Conservation (phyloP, 2,329 filamentous ascomycete genomes). For the Arthrocladium fulminans region DNA sequence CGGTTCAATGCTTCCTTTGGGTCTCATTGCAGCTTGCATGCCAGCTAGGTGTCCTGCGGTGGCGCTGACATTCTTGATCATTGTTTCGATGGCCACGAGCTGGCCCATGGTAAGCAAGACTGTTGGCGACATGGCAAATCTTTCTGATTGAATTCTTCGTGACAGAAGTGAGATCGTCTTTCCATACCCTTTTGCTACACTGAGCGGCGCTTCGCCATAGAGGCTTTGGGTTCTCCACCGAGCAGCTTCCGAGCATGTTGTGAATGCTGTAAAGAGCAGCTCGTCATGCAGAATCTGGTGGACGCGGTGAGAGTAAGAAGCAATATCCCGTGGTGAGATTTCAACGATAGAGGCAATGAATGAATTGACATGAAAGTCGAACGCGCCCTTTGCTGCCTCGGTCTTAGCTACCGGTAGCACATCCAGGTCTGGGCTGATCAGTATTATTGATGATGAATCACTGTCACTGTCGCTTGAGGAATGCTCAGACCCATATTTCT, state of each 20-base stretch:
- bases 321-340: neutral
- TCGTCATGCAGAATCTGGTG: slow-evolving; percentile 1
- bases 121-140: neutral
- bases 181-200: neutral
- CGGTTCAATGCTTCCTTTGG: neutral
- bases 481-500: neutral
- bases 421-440: neutral
- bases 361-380: slow-evolving; percentile 2
- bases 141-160: neutral
- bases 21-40: neutral
- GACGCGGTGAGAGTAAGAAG: neutral
- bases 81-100: neutral
- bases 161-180: neutral
- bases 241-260: slow-evolving; percentile 1
- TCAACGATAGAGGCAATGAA: neutral
- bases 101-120: slow-evolving; percentile 1
- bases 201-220: neutral
- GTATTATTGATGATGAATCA: neutral
- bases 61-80: neutral
- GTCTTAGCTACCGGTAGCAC: neutral
- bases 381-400: neutral
- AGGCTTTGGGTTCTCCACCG: neutral
- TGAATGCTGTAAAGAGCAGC: slow-evolving; percentile 1
- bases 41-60: neutral
- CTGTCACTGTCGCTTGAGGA: neutral